Base-by-base conservation (phyloP, 2,329 filamentous ascomycete species). In the Xylariaceae sp. region DNA sequence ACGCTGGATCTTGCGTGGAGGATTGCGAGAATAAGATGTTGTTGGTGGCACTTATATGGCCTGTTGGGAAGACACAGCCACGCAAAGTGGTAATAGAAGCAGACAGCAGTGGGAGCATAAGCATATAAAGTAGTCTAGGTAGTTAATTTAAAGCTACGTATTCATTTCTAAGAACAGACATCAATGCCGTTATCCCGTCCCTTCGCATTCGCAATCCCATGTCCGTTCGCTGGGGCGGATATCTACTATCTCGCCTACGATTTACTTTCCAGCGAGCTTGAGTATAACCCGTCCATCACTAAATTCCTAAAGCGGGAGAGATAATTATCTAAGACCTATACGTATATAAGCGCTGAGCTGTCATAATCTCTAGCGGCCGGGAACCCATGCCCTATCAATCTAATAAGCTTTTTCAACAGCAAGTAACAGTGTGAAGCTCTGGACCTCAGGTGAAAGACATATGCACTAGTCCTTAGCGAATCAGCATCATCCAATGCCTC, bases 301-400 rank as follows among this genome's bases (percentile, higher is more conserved):
- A 30, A 13, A 32, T 18, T 15, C 11, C 29, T 13, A 36, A 42
- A 32, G 23, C 30, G 24, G 40, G 9, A 26, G 39, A 40, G 29
- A n/a, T 47, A 16, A 30, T 23, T 20, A 37, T 27, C 21, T n/a
- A 42, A 15, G 24, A 37, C 29, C 32, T 30, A 18, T 42, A 37
- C 29, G 27, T 30, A 18, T 42, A 35, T 55, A 58, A 55, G 55
- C 55, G 52, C 55, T 33, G 15, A 33, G 39, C 39, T 49, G 27
- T 30, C 46, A 54, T 29, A 40, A 41, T 21, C 16, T 41, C 18
- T 15, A 29, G 24, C n/a, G n/a, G n/a, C n/a, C n/a, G n/a, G n/a
- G n/a, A n/a, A n/a, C n/a, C n/a, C n/a, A n/a, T n/a, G n/a, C n/a
- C n/a, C 40, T 23, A 10, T 27, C 36, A 35, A 43, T 41, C 24